phyloP scores from a whole-genome alignment of 495 filamentous ascomycete species.

The Barbatosphaeria neglecta region DNA sequence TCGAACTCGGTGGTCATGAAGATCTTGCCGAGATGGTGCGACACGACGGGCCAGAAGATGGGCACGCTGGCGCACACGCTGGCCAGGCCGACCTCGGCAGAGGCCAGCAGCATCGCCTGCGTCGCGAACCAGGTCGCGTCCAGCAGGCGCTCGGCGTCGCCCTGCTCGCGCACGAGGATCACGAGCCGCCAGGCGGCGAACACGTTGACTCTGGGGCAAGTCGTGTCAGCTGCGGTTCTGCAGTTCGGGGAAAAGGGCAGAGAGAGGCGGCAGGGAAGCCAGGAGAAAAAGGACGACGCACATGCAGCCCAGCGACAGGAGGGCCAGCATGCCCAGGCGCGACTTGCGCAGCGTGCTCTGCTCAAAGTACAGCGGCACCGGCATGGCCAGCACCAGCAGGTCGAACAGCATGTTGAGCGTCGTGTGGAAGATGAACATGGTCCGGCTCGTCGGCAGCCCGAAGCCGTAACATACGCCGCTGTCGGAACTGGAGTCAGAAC shows the following conservation, averaged over 20 bases:
- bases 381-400: constrained; percentile 17
- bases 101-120: constrained; percentile 15
- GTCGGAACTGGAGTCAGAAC: too few species aligned
- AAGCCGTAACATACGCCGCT: constrained; percentile 9
- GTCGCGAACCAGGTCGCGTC: constrained; percentile 23
- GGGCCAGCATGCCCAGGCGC: constrained; percentile 10
- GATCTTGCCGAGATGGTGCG: constrained; percentile 13
- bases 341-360: constrained; percentile 5
- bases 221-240: not conserved
- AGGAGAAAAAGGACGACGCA: constrained; percentile 4
- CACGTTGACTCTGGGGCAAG: constrained; percentile 12
- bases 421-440: constrained; percentile 19
- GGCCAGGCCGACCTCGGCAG: constrained; percentile 14
- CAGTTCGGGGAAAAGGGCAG: not conserved
- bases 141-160: constrained; percentile 12
- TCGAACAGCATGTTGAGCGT: constrained; percentile 21
- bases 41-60: constrained; percentile 18
- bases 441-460: constrained; percentile 5
- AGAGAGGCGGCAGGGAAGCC: not conserved
- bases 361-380: constrained; percentile 18
- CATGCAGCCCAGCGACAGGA: constrained; percentile 19
- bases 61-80: constrained; percentile 24
- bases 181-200: constrained; percentile 20
- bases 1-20: constrained; percentile 23
- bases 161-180: constrained; percentile 13